phyloP scores from a whole-genome alignment of 2,329 filamentous ascomycete species.

The Botryotinia narcissicola region DNA sequence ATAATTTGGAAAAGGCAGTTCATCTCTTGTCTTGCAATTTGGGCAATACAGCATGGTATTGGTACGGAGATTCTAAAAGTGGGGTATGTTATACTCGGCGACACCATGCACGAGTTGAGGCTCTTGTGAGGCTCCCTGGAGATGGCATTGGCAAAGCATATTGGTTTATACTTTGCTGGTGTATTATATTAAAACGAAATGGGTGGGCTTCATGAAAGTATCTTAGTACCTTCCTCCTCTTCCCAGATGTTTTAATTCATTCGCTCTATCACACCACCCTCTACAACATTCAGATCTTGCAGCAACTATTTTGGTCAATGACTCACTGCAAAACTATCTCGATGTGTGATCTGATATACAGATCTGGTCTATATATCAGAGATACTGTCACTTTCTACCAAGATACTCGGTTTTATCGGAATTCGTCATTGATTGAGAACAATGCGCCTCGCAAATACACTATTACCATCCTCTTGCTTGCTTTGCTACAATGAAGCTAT shows the following conservation, averaged over 20 bases:
- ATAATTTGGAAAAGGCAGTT: background rate
- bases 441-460: background rate
- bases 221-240: background rate
- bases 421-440: background rate
- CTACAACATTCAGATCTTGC: background rate
- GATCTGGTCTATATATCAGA: background rate
- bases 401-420: background rate
- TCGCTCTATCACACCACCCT: background rate
- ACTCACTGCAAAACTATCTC: background rate
- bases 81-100: constrained; percentile 1
- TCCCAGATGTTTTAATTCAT: background rate
- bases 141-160: background rate
- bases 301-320: background rate
- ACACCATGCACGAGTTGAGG: background rate
- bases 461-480: background rate
- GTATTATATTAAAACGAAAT: background rate
- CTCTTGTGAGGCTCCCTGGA: background rate
- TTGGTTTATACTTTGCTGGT: background rate
- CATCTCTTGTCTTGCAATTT: background rate
- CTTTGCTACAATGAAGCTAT: background rate
- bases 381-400: background rate
- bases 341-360: background rate
- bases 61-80: background rate
- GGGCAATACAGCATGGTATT: background rate
- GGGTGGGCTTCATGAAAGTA: background rate